Conservation (phyloP, 2,329 filamentous ascomycete species). For the Trichothecium sympodiale region DNA sequence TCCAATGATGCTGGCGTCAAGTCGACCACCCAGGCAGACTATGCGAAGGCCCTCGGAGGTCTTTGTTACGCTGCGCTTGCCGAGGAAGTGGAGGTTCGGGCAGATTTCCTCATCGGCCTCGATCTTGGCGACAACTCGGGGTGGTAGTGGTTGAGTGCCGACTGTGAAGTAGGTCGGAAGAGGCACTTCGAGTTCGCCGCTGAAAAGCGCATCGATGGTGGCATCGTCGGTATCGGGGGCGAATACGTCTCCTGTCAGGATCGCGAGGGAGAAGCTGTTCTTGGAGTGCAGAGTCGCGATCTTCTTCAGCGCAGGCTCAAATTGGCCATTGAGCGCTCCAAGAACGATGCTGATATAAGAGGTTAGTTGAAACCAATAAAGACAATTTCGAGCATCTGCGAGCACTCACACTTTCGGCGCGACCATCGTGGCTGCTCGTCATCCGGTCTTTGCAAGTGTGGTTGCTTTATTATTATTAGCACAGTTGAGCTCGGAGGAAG, state of each 20-base stretch:
- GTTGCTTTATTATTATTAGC: too few relatives aligned
- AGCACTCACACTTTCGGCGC: conserved; percentile 34
- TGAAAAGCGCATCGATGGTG: conserved; percentile 51
- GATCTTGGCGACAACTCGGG: conserved; percentile 59
- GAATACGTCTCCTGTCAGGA: conserved; percentile 80
- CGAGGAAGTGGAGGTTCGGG: conserved; percentile 82
- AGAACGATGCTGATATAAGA: conserved; percentile 55
- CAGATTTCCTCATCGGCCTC: conserved; percentile 67
- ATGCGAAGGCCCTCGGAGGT: conserved; percentile 84
- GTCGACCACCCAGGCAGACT: conserved; percentile 68
- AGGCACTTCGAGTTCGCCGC: conserved; percentile 62
- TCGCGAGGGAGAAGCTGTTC: conserved; percentile 76
- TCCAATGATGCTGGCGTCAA: conserved; percentile 49
- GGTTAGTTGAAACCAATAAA: conserved; percentile 8
- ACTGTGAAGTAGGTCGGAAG: conserved; percentile 87
- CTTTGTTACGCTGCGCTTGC: conserved; percentile 77
- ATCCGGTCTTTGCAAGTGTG: too few relatives aligned
- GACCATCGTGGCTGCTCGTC: conserved; percentile 23
- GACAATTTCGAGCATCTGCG: too few relatives aligned
- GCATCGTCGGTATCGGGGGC: conserved; percentile 46
- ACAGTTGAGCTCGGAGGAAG: too few relatives aligned
- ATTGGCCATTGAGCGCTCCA: conserved; percentile 70
- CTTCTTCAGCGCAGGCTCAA: conserved; percentile 68
- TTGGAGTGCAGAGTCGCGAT: conserved; percentile 71
- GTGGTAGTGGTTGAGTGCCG: conserved; percentile 61